Evolutionary conservation across 2,329 filamentous ascomycete species (phyloP), one percentile per base, ranked within the genome.

Genomic region (Pleomassaria siparia): DNA sequence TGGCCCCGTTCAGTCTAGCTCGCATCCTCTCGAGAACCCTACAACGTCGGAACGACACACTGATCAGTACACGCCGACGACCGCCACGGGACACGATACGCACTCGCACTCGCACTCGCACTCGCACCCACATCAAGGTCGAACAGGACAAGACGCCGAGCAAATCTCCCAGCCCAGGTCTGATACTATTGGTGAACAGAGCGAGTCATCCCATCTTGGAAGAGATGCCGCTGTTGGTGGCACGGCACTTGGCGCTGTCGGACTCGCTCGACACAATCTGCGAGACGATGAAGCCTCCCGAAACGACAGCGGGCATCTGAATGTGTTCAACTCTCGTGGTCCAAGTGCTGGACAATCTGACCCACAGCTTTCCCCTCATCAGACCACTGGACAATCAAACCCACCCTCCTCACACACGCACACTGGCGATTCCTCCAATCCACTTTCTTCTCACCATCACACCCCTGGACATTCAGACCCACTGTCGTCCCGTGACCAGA

Each of bases 41-140:
- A 28, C 25, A 26, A 26, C 6, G 15, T 18, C 32, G 6, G 32
- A 35, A 13, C n/a, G 16, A 20, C 32, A 16, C 20, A 35, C 32
- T 20, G 32, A 35, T n/a, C n/a, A n/a, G 32, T 16, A 35, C 13
- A 16, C 13, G 24, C 6, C 24, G 5, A 42, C 24, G 32, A 16
- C 65, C 64, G 24, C 40, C 15, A 33, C 40, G 32, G 28, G 28
- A 30, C 28, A 30, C n/a, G n/a, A n/a, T n/a, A 5, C 28, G 9
- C 7, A n/a, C 28, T 9, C 28, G 28, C 28, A 8, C 28, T 13
- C 39, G 28, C 44, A 40, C n/a, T n/a, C 28, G 9, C 7, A n/a
- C 28, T 9, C 28, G 28, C 28, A 8, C 28, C 28, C 39, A 29
- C 44, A 40, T 11, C 43, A 39, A 32, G 9, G 30, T 9, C 18